These are phyloP conservation scores for Panaeolus cyanescens DNA, from an alignment of 768 basidiomycete species.

Conservation along the genomic window DNA sequence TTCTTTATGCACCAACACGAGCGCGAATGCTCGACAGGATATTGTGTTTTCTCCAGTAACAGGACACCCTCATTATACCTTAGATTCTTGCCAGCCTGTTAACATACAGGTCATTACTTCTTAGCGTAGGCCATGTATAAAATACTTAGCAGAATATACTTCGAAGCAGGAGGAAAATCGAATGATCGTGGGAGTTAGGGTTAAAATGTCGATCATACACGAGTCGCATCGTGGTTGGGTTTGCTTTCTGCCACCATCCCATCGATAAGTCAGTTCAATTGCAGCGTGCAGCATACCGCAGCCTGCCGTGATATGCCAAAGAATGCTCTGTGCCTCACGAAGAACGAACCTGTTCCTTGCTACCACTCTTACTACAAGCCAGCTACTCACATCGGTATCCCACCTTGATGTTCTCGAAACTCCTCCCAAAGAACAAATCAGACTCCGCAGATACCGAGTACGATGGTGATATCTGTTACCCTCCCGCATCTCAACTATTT, in stretches of 20 bases:
- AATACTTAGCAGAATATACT: background rate
- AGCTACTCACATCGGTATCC: background rate
- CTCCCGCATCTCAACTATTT: background rate
- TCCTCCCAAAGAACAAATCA: background rate
- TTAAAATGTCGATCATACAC: background rate
- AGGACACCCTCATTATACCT: constrained; percentile 41
- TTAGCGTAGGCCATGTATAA: background rate
- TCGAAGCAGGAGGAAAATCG: too few species aligned
- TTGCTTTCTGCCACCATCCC: background rate
- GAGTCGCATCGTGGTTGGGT: background rate
- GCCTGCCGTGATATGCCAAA: background rate
- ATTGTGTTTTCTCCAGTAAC: constrained; percentile 44
- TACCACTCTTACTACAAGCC: background rate
- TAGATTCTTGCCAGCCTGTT: constrained; percentile 38
- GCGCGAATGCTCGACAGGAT: constrained; percentile 41
- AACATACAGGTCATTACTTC: constrained; percentile 36
- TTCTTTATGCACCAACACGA: constrained; percentile 43
- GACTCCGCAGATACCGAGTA: background rate
- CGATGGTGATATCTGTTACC: background rate
- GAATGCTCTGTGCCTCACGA: background rate
- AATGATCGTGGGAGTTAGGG: background rate
- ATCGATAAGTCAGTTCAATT: background rate
- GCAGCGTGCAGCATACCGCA: background rate
- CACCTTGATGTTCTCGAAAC: background rate
- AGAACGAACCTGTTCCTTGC: background rate